Base-by-base conservation (phyloP, 352 stramenopile species). In the Halophytophthora polymorphica region DNA sequence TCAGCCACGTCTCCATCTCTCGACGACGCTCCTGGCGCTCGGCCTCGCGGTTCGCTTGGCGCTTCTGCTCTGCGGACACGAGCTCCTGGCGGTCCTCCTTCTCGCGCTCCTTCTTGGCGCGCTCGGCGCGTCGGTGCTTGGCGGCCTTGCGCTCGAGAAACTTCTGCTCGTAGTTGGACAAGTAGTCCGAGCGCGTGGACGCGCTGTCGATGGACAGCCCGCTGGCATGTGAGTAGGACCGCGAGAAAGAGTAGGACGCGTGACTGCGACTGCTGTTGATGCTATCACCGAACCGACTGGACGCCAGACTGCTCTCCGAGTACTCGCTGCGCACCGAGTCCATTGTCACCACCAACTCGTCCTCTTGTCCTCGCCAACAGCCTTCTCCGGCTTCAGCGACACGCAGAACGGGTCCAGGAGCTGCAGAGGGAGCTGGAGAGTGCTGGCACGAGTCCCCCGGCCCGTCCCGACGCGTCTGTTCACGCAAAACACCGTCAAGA, bases 1-100 rank as follows among this genome's bases (percentile, higher is more conserved):
- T 66, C 17, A 89, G 46, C 78, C 75, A 89, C 25, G 64, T 66
- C 21, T 66, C 66, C 75, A 87, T 86, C 59, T 86, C 73, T 11
- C 39, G 51, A 18, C 67, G 58, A 10, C 78, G 71, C 12, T 50
- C 53, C 15, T 71, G 54, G 19, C 78, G 69, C 40, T 85, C 76
- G 1, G 57, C 64, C 35, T 89, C 75, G 53, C 75, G 69, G 29
- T 86, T 66, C 2, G 65, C 66, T 23, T 66, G 64, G 1, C 73
- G 65, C 29, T 71, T 67, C 22, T 75, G 55, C 43, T 90, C 73
- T 15, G 66, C 58, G 1, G 73, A 74, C 22, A 71, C 69, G 40
- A 71, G 48, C 37, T 75, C 51, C 45, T 86, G 71, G 34, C 64
- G 71, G 40, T 63, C 63, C 6, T 61, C 64, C 40, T 67, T 60